Evolutionary conservation across 2,329 filamentous ascomycete species (phyloP).

Genomic region (Parafenestella ontariensis): DNA sequence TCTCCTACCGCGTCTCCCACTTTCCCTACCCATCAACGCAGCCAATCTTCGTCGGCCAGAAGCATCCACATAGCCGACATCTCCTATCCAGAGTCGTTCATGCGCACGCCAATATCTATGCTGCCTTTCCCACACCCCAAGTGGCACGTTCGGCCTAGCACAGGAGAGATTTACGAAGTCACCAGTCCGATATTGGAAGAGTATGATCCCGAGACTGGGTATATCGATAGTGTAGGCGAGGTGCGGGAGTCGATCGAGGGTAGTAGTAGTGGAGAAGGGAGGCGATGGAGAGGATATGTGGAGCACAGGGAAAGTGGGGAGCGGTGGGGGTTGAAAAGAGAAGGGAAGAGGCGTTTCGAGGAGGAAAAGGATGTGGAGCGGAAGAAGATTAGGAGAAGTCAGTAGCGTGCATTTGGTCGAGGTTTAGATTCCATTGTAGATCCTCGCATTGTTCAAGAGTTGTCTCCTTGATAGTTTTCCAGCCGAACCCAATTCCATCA

Average conservation of each 20-base stretch:
- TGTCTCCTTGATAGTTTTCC: neutral
- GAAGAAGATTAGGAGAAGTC: neutral
- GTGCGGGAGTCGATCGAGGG: conserved; percentile 16
- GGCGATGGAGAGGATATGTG: conserved; percentile 12
- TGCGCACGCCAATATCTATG: conserved; percentile 15
- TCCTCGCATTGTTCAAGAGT: neutral
- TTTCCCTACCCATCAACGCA: neutral
- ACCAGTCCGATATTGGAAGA: conserved; percentile 17
- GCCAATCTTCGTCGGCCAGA: neutral
- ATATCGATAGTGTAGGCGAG: conserved; percentile 5
- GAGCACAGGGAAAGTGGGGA: conserved; percentile 22
- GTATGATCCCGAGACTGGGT: conserved; percentile 9
- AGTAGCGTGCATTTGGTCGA: neutral
- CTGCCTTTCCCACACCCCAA: conserved; percentile 23
- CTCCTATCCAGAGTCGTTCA: conserved; percentile 12
- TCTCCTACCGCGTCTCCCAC: neutral
- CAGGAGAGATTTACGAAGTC: conserved; percentile 10
- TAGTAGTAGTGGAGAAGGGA: neutral
- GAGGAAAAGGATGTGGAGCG: neutral
- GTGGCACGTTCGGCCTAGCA: conserved; percentile 11
- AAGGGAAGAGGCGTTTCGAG: conserved; percentile 2
- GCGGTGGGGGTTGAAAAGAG: conserved; percentile 4
- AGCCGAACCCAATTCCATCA: neutral
- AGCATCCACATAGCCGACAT: conserved; percentile 4
- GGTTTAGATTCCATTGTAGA: neutral